Conservation (phyloP, 1,139 yeast genomes). For the Taphrina confusa region DNA sequence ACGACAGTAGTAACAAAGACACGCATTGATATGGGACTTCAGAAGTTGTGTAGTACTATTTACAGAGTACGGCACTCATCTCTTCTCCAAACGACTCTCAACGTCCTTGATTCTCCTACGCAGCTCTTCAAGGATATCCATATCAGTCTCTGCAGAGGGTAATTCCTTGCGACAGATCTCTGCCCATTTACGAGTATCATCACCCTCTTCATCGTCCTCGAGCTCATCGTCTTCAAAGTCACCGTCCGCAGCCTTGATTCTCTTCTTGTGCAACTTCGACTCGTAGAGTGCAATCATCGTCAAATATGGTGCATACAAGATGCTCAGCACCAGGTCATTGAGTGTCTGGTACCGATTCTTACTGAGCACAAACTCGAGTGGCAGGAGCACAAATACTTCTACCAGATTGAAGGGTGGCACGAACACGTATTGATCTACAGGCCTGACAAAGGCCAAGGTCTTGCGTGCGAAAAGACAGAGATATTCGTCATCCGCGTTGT, state of each 20-base stretch:
- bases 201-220: slow-evolving; percentile 57
- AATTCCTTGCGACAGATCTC: slow-evolving; percentile 89
- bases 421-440: slow-evolving; percentile 82
- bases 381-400: slow-evolving; percentile 55
- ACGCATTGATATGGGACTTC: too few relatives aligned
- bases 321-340: slow-evolving; percentile 59
- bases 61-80: too few relatives aligned
- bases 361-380: slow-evolving; percentile 51
- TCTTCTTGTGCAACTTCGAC: slow-evolving; percentile 13
- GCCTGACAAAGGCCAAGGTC: slow-evolving; percentile 78
- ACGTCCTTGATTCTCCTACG: slow-evolving; percentile 3
- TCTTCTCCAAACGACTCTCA: slow-evolving; percentile 6
- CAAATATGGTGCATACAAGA: slow-evolving; percentile 69
- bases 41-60: too few relatives aligned
- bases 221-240: slow-evolving; percentile 53
- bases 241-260: slow-evolving; percentile 49
- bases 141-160: slow-evolving; percentile 71
- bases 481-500: slow-evolving; percentile 79
- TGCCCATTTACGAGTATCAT: slow-evolving; percentile 71
- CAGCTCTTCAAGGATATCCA: slow-evolving; percentile 43
- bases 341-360: slow-evolving; percentile 46
- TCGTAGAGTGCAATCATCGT: slow-evolving; percentile 55
- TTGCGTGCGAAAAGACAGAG: slow-evolving; percentile 82
- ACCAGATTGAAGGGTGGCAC: slow-evolving; percentile 82
- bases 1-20: too few relatives aligned